A percentile compares a stretch with the other conserved stretches of the same genome.
phyloP scores from a whole-genome alignment of 2,329 filamentous ascomycete genomes.

The Pseudogymnoascus sp. region DNA sequence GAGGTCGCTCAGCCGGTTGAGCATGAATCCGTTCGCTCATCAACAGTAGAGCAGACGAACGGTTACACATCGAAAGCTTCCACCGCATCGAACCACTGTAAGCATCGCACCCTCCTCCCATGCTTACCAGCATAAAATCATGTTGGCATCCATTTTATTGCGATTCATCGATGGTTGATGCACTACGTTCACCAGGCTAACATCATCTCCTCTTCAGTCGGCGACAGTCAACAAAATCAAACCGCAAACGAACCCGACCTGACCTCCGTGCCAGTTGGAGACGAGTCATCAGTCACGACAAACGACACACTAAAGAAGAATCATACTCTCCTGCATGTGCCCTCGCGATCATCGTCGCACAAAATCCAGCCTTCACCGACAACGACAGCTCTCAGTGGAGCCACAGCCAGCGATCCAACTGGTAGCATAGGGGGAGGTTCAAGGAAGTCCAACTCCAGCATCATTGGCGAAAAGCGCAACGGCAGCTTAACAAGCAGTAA shows the following conservation, averaged over 20 bases:
- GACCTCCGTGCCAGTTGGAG: neutral
- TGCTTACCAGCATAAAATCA: neutral
- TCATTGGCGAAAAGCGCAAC: conserved; percentile 54
- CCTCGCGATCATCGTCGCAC: conserved; percentile 54
- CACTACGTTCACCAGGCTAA: neutral
- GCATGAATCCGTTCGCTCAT: conserved; percentile 26
- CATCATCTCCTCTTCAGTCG: neutral
- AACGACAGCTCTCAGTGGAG: conserved; percentile 51
- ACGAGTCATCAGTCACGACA: neutral
- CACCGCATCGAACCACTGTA: conserved; percentile 22
- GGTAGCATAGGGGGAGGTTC: conserved; percentile 57
- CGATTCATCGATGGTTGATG: neutral
- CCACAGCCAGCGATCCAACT: conserved; percentile 48
- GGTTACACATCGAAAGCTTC: conserved; percentile 24
- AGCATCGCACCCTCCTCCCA: neutral
- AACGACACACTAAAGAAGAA: conserved; percentile 31
- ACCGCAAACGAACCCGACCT: neutral
- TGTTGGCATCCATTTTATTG: neutral
- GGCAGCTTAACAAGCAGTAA: conserved; percentile 58
- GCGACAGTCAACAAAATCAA: neutral
- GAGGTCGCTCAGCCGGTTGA: conserved; percentile 28
- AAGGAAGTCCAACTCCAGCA: conserved; percentile 57
- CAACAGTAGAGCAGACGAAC: conserved; percentile 24
- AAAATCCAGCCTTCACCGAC: conserved; percentile 52
- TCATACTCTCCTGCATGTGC: conserved; percentile 47